Evolutionary conservation across 306 rosid genomes (phyloP), one percentile per base, ranked within the genome.

Genomic region (Ochetophila trinervis): DNA sequence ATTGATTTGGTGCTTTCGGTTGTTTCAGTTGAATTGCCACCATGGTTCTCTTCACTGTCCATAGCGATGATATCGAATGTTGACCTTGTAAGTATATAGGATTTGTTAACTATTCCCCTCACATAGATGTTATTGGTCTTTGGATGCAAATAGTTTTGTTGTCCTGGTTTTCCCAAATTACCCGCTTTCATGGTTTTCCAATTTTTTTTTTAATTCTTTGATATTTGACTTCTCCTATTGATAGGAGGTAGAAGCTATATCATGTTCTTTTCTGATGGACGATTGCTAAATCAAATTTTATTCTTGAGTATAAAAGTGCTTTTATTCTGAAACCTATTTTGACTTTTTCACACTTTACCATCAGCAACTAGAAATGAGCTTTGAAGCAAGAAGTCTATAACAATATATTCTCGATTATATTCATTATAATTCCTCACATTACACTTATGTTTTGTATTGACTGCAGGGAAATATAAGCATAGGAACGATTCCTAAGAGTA

Each of bases 21-120:
- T 76, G 68, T 75, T 76, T 68, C 84, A 94, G 99, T 94, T 81
- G 97, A 94, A 72, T 73, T 90, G 83, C 99, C 96, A 2, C 82
- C 87, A 27, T 88, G 91, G 94, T 94, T 94, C 81, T 90, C 97
- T 19, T 80, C 91, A 9, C 71, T 93, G 79, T 86, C 95, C 49
- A 69, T 90, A 74, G 74, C 81, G 49, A 73, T 94, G 88, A 79
- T 49, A 71, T 90, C 99, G 6, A 86, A 86, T 67, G 88, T 83
- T 69, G 83, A 90, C 74, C 86, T 81, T 59, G 99, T 94, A 86
- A 94, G 97, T 87, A 69, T 20, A 69, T 61, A 58, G 56, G 54
- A 50, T 70, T 67, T 56, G 57, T 54, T 62, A 17, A 47, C 63
- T n/a, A 50, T 66, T 21, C 71, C 72, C 17, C 35, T 60, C 47